phyloP scores from a whole-genome alignment of 768 basidiomycete genomes.

The Daedaleopsis sinensis region DNA sequence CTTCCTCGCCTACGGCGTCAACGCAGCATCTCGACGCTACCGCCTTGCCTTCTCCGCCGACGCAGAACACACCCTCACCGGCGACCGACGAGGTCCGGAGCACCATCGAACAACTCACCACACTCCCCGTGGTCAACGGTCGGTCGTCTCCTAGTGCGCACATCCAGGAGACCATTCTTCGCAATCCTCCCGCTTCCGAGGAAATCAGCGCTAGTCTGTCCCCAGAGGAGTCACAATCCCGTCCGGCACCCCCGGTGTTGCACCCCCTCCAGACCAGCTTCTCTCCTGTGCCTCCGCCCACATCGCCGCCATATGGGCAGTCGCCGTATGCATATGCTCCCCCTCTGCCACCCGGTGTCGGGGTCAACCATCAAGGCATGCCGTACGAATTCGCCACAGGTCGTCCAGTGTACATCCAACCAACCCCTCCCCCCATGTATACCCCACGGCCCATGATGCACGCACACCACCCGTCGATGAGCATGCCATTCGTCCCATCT shows the following conservation, averaged over 20 bases:
- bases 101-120: slow-evolving; percentile 13
- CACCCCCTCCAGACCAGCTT: slow-evolving; percentile 50
- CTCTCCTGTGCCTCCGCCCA: slow-evolving; percentile 38
- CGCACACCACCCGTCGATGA: slow-evolving; percentile 49
- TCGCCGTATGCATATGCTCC: slow-evolving; percentile 67
- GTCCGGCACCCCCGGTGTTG: slow-evolving; percentile 40
- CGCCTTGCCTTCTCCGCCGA: neutral
- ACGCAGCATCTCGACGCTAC: slow-evolving; percentile 1
- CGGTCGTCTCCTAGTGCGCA: slow-evolving; percentile 25
- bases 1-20: slow-evolving; percentile 17
- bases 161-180: slow-evolving; percentile 53
- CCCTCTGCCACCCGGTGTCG: slow-evolving; percentile 68
- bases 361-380: slow-evolving; percentile 73
- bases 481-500: slow-evolving; percentile 56
- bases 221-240: slow-evolving; percentile 15
- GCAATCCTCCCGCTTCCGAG: slow-evolving; percentile 35
- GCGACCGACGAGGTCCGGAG: neutral
- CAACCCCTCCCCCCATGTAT: slow-evolving; percentile 59
- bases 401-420: slow-evolving; percentile 72
- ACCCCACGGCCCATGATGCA: slow-evolving; percentile 69
- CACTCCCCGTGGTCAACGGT: slow-evolving; percentile 8
- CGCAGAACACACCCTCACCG: slow-evolving; percentile 18
- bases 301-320: slow-evolving; percentile 59
- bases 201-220: slow-evolving; percentile 19
- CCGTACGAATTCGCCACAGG: slow-evolving; percentile 85